Conservation (phyloP, 148 eudicot genomes). For the Cornus suecica region DNA sequence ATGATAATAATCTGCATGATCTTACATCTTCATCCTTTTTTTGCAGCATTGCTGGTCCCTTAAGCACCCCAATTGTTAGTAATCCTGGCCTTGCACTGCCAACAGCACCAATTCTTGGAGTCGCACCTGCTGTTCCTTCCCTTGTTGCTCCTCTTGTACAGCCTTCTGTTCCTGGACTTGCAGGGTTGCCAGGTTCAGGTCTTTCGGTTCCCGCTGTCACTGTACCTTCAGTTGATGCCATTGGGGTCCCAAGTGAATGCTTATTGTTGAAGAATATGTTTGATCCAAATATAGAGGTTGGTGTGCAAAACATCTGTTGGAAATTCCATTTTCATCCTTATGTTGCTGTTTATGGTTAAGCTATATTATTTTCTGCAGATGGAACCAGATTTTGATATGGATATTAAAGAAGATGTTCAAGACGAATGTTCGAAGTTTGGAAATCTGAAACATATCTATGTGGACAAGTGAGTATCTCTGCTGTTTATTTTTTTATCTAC, state of each 20-base stretch:
- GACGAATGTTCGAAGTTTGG: slow-evolving; percentile 78
- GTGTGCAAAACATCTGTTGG: slow-evolving; percentile 7
- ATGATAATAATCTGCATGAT: slow-evolving; percentile 11
- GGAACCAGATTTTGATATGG: slow-evolving; percentile 85
- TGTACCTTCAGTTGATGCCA: slow-evolving; percentile 46
- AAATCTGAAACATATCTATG: slow-evolving; percentile 58
- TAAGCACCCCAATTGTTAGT: slow-evolving; percentile 35
- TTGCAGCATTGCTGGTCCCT: slow-evolving; percentile 53
- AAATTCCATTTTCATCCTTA: slow-evolving; percentile 1
- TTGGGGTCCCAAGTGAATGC: slow-evolving; percentile 86
- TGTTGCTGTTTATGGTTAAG: slow-evolving; percentile 3
- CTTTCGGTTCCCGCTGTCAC: slow-evolving; percentile 47
- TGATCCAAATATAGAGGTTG: slow-evolving; percentile 78
- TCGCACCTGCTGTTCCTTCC: slow-evolving; percentile 30
- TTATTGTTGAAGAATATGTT: slow-evolving; percentile 86
- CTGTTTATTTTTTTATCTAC: not conserved
- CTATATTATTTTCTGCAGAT: slow-evolving; percentile 37
- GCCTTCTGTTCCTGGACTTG: slow-evolving; percentile 28
- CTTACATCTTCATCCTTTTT: slow-evolving; percentile 17
- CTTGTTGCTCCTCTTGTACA: slow-evolving; percentile 31
- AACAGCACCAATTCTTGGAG: slow-evolving; percentile 37
- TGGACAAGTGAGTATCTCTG: slow-evolving; percentile 64
- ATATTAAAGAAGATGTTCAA: slow-evolving; percentile 79
- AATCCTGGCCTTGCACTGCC: slow-evolving; percentile 29
- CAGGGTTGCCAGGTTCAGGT: slow-evolving; percentile 37